These are phyloP conservation scores for Cucurbita ficifolia DNA, from an alignment of 306 rosid genomes.

Conservation along the genomic window DNA sequence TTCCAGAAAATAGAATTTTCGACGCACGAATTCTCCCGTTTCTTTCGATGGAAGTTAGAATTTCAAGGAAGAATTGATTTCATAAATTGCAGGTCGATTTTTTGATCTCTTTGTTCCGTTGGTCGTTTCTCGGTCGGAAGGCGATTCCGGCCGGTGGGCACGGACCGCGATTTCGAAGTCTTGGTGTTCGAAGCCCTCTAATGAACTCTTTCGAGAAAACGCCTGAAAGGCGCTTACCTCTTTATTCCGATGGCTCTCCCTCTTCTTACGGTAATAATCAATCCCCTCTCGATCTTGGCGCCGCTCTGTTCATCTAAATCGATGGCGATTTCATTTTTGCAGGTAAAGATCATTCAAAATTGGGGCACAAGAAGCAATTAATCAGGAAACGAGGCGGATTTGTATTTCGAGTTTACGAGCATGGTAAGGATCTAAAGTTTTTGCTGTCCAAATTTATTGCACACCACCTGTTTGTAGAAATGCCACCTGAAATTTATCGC, in stretches of 20 bases:
- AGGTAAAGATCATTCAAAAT: neutral
- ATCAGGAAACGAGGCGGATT: constrained; percentile 22
- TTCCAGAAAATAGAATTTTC: neutral
- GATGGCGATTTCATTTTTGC: neutral
- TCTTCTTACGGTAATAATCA: constrained; percentile 20
- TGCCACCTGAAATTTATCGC: neutral
- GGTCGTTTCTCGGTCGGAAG: neutral
- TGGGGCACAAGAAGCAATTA: neutral
- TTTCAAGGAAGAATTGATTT: neutral
- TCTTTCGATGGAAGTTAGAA: neutral
- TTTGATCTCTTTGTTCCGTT: neutral
- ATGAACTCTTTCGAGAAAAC: neutral
- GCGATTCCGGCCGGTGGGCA: neutral
- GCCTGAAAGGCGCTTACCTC: neutral
- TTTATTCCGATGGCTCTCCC: constrained; percentile 18
- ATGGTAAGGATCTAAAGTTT: constrained; percentile 22
- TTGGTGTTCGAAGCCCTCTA: neutral
- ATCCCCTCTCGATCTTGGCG: neutral
- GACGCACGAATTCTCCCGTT: neutral
- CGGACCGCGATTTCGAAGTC: neutral
- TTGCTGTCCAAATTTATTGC: neutral
- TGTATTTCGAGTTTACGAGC: constrained; percentile 44
- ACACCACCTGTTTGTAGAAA: neutral
- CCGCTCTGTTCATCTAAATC: neutral
- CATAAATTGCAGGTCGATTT: neutral